Evolutionary conservation across 768 basidiomycete species (phyloP).

Genomic region (Boletus vinaceobasis): DNA sequence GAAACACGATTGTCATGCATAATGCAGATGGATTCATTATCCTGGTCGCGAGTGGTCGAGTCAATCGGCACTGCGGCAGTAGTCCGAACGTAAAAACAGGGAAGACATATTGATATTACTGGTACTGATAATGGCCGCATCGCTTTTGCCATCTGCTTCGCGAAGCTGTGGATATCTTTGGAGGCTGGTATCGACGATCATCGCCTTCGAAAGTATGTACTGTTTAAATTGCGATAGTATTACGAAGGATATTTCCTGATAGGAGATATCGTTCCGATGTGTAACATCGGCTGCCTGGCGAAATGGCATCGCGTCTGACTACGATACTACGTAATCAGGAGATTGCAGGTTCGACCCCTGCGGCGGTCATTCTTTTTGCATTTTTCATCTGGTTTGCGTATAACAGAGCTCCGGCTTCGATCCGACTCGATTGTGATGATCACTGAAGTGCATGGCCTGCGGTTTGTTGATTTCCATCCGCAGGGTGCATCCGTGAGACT

Average conservation of each 20-base stretch:
- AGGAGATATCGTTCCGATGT: accelerated
- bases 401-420: neutral
- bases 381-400: neutral
- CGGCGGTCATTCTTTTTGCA: conserved; percentile 21
- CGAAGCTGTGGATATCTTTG: neutral
- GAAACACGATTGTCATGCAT: neutral
- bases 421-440: no score
- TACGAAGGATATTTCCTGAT: neutral
- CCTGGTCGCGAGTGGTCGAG: neutral
- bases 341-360: conserved; percentile 91
- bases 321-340: conserved; percentile 69
- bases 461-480: no score
- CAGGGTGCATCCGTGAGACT: neutral
- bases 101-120: neutral
- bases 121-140: no score
- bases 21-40: neutral
- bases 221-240: no score
- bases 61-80: neutral
- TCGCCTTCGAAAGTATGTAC: neutral
- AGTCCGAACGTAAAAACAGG: neutral
- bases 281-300: conserved; percentile 66
- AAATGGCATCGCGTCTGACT: conserved; percentile 95
- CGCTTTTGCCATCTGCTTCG: neutral
- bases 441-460: neutral
- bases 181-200: no score